Percentiles rank a stretch among this genome's conserved stretches.
Evolutionary conservation across 768 basidiomycete species (phyloP).

Genomic region (Suillus tomentosus): DNA sequence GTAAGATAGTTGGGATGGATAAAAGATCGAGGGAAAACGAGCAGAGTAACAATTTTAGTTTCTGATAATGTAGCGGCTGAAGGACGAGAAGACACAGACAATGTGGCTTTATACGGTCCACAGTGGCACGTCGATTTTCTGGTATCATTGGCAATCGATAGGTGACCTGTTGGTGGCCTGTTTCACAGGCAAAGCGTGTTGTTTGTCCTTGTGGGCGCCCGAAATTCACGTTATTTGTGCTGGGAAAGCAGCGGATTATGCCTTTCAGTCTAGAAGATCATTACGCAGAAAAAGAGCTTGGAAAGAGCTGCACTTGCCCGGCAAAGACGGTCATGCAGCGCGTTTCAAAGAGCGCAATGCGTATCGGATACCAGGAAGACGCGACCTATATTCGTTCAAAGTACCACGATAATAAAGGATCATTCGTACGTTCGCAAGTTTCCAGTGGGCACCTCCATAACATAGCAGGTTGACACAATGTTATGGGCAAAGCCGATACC

Average conservation of each 20-base stretch:
- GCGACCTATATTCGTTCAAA: constrained; percentile 5
- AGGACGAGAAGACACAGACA: constrained; percentile 1
- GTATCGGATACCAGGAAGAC: not conserved
- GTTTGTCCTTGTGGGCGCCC: constrained; percentile 50
- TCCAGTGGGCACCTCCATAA: constrained; percentile 19
- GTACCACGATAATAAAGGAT: constrained; percentile 11
- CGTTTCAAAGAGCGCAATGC: constrained; percentile 14
- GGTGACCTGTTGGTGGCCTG: constrained; percentile 20
- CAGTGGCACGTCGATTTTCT: constrained; percentile 29
- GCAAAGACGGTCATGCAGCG: constrained; percentile 11
- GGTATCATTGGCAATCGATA: constrained; percentile 35
- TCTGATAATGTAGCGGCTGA: constrained; percentile 6
- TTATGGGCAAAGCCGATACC: constrained; percentile 1
- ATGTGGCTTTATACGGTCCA: constrained; percentile 32
- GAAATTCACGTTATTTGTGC: constrained; percentile 33
- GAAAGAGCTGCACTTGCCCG: constrained; percentile 11
- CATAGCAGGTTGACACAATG: constrained; percentile 7
- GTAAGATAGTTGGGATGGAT: constrained; percentile 9
- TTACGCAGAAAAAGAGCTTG: constrained; percentile 4
- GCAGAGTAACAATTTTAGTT: not conserved
- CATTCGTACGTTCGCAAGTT: constrained; percentile 15
- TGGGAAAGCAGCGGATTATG: constrained; percentile 22
- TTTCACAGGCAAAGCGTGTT: constrained; percentile 37
- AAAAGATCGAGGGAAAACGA: not conserved
- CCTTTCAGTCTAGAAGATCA: constrained; percentile 12